Percentiles rank a stretch among this genome's conserved stretches.
phyloP scores from a whole-genome alignment of 2,329 filamentous ascomycete species.

The Herpotrichia juniperi region DNA sequence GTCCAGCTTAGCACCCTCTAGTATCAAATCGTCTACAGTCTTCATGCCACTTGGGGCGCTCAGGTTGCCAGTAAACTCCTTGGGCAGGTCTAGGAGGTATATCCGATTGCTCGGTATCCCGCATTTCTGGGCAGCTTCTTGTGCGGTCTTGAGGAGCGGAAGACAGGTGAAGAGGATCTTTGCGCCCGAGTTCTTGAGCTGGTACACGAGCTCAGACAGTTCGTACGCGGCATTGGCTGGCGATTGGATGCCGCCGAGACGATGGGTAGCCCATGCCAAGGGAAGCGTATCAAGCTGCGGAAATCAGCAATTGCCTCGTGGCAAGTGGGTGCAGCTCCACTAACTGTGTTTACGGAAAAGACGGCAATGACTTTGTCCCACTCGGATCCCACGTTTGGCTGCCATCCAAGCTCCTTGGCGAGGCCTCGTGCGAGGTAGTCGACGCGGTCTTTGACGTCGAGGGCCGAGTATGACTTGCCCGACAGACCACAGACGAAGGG shows the following conservation, averaged over 20 bases:
- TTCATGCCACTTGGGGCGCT: conserved; percentile 59
- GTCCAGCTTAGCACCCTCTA: conserved; percentile 62
- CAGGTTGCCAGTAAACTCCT: conserved; percentile 56
- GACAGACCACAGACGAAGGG: conserved; percentile 80
- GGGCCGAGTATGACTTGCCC: conserved; percentile 68
- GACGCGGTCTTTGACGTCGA: conserved; percentile 69
- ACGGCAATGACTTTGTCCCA: conserved; percentile 82
- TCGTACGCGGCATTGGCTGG: conserved; percentile 80
- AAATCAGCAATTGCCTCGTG: conserved; percentile 18
- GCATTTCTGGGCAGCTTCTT: conserved; percentile 67
- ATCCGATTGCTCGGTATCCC: conserved; percentile 69
- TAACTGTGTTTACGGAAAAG: conserved; percentile 80
- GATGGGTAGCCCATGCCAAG: conserved; percentile 74
- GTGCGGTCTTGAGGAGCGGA: conserved; percentile 67
- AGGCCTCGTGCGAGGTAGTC: conserved; percentile 72
- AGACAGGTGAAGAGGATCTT: conserved; percentile 75
- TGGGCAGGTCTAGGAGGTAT: conserved; percentile 72
- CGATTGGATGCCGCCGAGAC: conserved; percentile 74
- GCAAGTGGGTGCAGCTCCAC: conserved; percentile 23
- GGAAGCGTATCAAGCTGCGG: conserved; percentile 74
- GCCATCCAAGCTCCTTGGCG: conserved; percentile 73
- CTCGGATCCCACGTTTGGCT: conserved; percentile 72
- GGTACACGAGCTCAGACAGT: conserved; percentile 71
- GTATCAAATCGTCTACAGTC: conserved; percentile 70
- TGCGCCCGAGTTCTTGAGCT: conserved; percentile 71